A percentile compares a stretch with the other conserved stretches of the same genome.
phyloP scores from a whole-genome alignment of 352 stramenopile species.

The Phytophthora chlamydospora region DNA sequence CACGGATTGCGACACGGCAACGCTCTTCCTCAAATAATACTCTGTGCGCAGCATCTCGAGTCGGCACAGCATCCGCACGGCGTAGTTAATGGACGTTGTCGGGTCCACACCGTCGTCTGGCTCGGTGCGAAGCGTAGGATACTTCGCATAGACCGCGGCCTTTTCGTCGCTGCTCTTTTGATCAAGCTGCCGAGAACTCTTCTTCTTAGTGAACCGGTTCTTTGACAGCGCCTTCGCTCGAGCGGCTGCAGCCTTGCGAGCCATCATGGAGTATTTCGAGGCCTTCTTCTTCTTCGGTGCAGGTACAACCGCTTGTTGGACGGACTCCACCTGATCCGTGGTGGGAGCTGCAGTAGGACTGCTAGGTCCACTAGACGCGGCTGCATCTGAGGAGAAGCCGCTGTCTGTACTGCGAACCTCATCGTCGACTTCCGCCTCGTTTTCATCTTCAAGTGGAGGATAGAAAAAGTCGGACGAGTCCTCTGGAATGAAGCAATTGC shows the following conservation, averaged over 20 bases:
- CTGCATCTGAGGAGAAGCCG: conserved; percentile 22
- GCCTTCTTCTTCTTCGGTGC: conserved; percentile 20
- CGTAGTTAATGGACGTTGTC: conserved; percentile 59
- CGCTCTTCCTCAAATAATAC: conserved; percentile 86
- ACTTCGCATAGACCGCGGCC: conserved; percentile 51
- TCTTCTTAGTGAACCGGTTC: conserved; percentile 52
- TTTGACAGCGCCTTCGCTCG: conserved; percentile 54
- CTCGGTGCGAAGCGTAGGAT: conserved; percentile 72
- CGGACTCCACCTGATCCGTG: conserved; percentile 17
- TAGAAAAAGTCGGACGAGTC: conserved; percentile 60
- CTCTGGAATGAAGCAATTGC: conserved; percentile 50
- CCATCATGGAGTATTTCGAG: conserved; percentile 69
- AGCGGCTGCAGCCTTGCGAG: conserved; percentile 64
- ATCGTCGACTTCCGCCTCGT: conserved; percentile 47
- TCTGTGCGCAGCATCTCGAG: conserved; percentile 79
- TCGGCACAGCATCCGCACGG: conserved; percentile 64
- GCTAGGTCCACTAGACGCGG: conserved; percentile 12
- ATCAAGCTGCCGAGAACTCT: conserved; percentile 46
- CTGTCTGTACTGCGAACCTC: conserved; percentile 35
- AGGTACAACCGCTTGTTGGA: neutral
- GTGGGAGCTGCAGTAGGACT: conserved; percentile 25
- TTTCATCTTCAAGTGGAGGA: conserved; percentile 52
- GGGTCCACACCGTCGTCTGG: conserved; percentile 60
- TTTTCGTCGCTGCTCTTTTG: conserved; percentile 52
- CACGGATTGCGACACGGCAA: conserved; percentile 84